Conservation (phyloP, 305 asterid species). For the Fraxinus sp. region DNA sequence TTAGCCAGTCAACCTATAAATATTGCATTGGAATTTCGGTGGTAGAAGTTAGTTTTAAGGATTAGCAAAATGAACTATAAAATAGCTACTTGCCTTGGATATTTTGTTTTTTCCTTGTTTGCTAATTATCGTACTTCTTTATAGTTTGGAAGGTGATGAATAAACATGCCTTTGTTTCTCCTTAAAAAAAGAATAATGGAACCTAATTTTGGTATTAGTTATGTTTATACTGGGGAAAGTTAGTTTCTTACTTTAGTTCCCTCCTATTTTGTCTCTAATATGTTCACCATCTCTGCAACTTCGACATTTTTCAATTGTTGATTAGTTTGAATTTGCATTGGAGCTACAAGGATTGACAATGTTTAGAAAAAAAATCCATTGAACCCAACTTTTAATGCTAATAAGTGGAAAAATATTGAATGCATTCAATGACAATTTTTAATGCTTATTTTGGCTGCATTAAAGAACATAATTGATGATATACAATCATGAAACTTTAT, state of each 20-base stretch:
- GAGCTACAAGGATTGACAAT: neutral
- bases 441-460: neutral
- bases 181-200: conserved; percentile 1
- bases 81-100: neutral
- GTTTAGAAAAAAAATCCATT: neutral
- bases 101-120: neutral
- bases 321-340: neutral
- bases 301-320: conserved; percentile 2
- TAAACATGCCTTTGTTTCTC: neutral
- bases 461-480: neutral
- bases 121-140: neutral
- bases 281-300: neutral
- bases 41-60: neutral
- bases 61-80: neutral
- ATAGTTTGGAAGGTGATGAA: conserved; percentile 7
- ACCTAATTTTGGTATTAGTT: conserved; percentile 2
- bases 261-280: conserved; percentile 8
- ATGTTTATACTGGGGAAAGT: neutral
- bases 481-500: neutral
- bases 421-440: neutral
- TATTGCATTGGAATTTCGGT: neutral
- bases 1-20: neutral
- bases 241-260: neutral
- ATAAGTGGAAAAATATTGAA: neutral
- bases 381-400: neutral